Conservation (phyloP, 148 eudicot species). For the Rhododendron ovatum region DNA sequence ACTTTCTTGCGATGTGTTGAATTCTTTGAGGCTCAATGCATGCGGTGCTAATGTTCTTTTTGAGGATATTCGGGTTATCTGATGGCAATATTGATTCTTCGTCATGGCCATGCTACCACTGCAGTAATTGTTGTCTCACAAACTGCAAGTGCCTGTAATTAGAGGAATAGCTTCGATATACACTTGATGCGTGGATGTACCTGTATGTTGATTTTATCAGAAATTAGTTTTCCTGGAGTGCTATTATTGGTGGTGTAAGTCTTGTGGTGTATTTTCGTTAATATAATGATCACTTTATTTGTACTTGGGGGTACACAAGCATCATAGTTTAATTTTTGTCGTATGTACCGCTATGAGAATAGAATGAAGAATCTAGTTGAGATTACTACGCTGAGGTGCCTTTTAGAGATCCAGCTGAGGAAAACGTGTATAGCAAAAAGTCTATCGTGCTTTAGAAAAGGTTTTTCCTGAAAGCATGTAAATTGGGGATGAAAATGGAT, state of each 20-base stretch:
- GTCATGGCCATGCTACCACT: slow-evolving; percentile 40
- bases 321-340: background rate
- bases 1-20: slow-evolving; percentile 44
- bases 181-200: background rate
- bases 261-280: background rate
- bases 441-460: background rate
- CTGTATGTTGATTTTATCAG: background rate
- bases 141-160: slow-evolving; percentile 59
- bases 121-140: slow-evolving; percentile 21
- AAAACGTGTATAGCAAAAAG: no score
- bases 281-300: background rate
- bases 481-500: background rate
- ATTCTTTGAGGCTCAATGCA: slow-evolving; percentile 43
- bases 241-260: background rate
- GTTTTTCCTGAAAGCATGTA: background rate
- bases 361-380: background rate
- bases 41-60: slow-evolving; percentile 45
- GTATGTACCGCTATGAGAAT: no score
- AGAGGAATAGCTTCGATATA: background rate
- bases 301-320: background rate
- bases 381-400: background rate
- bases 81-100: slow-evolving; percentile 17
- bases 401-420: background rate
- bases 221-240: background rate
- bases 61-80: slow-evolving; percentile 43